Conservation (phyloP, 768 basidiomycete genomes). For the Saitozyma podzolica region DNA sequence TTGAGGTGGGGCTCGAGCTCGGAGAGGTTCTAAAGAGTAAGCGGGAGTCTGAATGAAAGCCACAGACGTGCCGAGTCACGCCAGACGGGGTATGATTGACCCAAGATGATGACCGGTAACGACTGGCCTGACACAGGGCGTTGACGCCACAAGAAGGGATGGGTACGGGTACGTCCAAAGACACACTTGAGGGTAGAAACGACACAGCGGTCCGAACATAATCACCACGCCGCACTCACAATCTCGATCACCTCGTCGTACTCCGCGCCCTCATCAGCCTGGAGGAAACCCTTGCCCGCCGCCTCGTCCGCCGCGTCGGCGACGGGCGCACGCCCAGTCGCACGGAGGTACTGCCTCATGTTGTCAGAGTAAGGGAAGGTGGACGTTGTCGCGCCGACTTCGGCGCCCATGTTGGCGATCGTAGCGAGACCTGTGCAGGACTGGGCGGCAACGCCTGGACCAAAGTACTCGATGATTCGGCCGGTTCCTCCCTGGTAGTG, state of each 20-base stretch:
- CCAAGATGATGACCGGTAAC: background rate
- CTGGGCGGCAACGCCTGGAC: conserved; percentile 80
- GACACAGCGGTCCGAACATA: too few relatives aligned
- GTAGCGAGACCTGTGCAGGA: conserved; percentile 96
- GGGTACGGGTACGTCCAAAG: too few relatives aligned
- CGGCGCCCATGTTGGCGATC: conserved; percentile 98
- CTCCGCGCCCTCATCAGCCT: conserved; percentile 80
- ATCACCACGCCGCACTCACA: conserved; percentile 57
- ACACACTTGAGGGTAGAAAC: too few relatives aligned
- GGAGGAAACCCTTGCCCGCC: conserved; percentile 71
- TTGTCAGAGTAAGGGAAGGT: conserved; percentile 91
- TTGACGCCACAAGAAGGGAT: too few relatives aligned
- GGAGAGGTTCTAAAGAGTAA: conserved; percentile 68
- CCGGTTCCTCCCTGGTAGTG: conserved; percentile 85
- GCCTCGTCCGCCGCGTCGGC: conserved; percentile 84
- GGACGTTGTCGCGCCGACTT: conserved; percentile 99
- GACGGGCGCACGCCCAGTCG: conserved; percentile 83
- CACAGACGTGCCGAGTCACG: too few relatives aligned
- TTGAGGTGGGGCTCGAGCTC: conserved; percentile 89
- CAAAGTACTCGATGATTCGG: conserved; percentile 93
- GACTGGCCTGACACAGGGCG: too few relatives aligned
- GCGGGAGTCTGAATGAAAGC: background rate
- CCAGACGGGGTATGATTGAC: background rate
- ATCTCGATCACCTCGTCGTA: conserved; percentile 95
- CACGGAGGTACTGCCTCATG: conserved; percentile 86